phyloP scores from a whole-genome alignment of 768 basidiomycete species.

The Lactifluus hygrophoroides region DNA sequence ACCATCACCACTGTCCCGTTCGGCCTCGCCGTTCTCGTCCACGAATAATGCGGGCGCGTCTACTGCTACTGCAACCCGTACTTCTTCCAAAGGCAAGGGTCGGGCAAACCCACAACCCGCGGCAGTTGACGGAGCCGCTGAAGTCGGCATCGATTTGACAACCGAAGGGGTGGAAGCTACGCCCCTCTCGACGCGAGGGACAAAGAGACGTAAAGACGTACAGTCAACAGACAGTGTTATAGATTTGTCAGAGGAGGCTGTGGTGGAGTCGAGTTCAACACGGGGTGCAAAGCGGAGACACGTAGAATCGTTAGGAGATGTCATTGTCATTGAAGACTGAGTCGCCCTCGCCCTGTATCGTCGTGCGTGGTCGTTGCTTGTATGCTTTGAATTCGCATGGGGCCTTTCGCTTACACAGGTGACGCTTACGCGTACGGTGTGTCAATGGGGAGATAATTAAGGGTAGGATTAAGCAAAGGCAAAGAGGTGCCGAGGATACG shows the following conservation, averaged over 20 bases:
- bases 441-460: too few species aligned
- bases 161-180: slow-evolving; percentile 10
- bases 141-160: slow-evolving; percentile 14
- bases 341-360: background rate
- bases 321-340: slow-evolving; percentile 21
- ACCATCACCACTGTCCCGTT: background rate
- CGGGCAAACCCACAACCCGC: slow-evolving; percentile 3
- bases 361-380: background rate
- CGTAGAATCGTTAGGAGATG: slow-evolving; percentile 14
- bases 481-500: background rate
- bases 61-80: background rate
- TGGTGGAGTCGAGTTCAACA: slow-evolving; percentile 7
- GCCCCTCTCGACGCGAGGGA: slow-evolving; percentile 5
- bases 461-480: background rate
- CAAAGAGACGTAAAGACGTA: slow-evolving; percentile 14
- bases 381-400: background rate
- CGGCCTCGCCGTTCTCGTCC: background rate
- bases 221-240: slow-evolving; percentile 5
- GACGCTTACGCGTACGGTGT: background rate
- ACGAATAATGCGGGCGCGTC: background rate
- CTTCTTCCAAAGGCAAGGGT: slow-evolving; percentile 18
- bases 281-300: slow-evolving; percentile 17
- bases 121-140: background rate
- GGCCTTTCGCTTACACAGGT: background rate
- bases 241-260: slow-evolving; percentile 15